phyloP scores from a whole-genome alignment of 2,329 filamentous ascomycete species.

The Arthrocladium fulminans region DNA sequence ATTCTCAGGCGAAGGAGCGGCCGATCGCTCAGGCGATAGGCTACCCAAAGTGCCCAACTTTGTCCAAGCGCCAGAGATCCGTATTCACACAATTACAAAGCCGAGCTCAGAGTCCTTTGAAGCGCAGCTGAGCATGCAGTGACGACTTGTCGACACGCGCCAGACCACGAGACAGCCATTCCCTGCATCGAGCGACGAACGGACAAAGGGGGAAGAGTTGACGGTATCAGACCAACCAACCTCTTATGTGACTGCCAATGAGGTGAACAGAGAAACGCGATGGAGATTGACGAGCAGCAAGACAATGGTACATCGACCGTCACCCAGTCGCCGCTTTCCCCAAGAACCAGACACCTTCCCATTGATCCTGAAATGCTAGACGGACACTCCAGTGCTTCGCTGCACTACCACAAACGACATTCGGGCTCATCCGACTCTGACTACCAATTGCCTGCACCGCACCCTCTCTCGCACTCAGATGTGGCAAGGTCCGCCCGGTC shows the following conservation, averaged over 20 bases:
- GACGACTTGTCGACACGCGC: not conserved
- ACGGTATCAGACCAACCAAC: not conserved
- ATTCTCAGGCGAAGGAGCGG: not conserved
- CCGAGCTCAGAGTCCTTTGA: not conserved
- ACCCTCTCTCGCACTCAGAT: conserved; percentile 26
- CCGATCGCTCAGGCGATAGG: too few species aligned
- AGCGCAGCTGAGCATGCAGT: not conserved
- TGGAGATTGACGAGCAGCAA: conserved; percentile 1
- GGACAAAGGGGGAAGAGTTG: not conserved
- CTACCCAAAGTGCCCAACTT: too few species aligned
- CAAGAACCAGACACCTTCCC: conserved; percentile 12
- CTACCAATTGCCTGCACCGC: conserved; percentile 26
- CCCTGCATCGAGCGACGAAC: not conserved
- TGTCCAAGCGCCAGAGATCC: not conserved
- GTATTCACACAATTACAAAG: not conserved
- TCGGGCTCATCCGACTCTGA: conserved; percentile 26
- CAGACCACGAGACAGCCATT: not conserved
- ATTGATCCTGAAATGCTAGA: conserved; percentile 19
- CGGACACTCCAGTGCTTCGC: conserved; percentile 4
- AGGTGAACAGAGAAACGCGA: not conserved
- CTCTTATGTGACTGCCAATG: not conserved
- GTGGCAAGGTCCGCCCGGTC: conserved; percentile 25
- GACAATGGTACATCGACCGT: conserved; percentile 1
- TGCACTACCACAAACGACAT: conserved; percentile 18
- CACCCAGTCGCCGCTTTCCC: conserved; percentile 19